Percentiles rank a stretch among this genome's conserved stretches.
These are phyloP conservation scores for Bremia lactucae DNA, from an alignment of 352 stramenopile species.

Conservation along the genomic window DNA sequence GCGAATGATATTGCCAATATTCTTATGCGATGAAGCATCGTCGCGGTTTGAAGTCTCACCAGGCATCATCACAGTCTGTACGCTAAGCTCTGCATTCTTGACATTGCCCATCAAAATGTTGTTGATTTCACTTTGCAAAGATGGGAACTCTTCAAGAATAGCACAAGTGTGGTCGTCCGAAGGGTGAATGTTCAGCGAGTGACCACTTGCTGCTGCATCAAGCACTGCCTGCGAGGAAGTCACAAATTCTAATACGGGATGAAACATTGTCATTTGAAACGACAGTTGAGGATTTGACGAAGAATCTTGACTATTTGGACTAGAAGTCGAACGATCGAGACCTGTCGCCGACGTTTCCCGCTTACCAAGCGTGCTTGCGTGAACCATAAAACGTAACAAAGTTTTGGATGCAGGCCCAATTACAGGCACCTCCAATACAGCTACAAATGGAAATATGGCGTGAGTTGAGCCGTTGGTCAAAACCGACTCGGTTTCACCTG, in stretches of 20 bases:
- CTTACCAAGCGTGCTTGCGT: conserved; percentile 68
- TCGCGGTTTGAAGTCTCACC: conserved; percentile 61
- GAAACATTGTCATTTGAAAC: conserved; percentile 84
- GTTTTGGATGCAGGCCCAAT: conserved; percentile 73
- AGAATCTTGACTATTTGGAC: conserved; percentile 29
- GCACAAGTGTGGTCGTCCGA: conserved; percentile 69
- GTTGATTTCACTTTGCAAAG: conserved; percentile 57
- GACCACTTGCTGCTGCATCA: conserved; percentile 65
- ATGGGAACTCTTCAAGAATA: conserved; percentile 59
- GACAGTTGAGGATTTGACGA: conserved; percentile 36
- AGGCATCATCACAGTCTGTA: conserved; percentile 84
- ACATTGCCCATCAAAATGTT: conserved; percentile 53
- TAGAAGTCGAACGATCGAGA: conserved; percentile 33
- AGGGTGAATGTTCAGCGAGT: conserved; percentile 68
- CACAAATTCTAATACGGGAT: conserved; percentile 78
- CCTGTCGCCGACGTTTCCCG: conserved; percentile 35
- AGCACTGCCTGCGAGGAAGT: conserved; percentile 77
- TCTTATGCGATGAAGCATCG: conserved; percentile 68
- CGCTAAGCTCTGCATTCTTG: conserved; percentile 74
- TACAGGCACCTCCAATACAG: conserved; percentile 74
- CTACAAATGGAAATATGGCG: conserved; percentile 76
- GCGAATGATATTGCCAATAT: conserved; percentile 83
- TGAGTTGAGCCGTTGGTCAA: conserved; percentile 44
- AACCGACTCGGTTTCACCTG: conserved; percentile 51
- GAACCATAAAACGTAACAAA: conserved; percentile 77